Evolutionary conservation across 2,329 filamentous ascomycete species (phyloP).

Genomic region (Trichothecium roseum): DNA sequence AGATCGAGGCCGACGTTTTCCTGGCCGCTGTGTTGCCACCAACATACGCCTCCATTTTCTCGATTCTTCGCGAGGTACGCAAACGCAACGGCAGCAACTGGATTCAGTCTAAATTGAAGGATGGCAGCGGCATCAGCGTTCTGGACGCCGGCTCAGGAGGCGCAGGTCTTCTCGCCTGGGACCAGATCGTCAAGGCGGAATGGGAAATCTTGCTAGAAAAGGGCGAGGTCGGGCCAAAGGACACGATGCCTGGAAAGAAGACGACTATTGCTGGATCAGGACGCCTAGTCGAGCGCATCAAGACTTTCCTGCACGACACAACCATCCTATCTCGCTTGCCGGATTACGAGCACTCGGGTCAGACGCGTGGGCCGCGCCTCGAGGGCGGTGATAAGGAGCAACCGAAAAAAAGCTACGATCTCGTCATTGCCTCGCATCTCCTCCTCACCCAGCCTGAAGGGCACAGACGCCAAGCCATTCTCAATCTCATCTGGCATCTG

Average conservation of each 20-base stretch:
- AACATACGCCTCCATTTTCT: conserved; percentile 57
- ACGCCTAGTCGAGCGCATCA: conserved; percentile 62
- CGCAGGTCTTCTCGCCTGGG: conserved; percentile 63
- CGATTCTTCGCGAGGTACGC: conserved; percentile 61
- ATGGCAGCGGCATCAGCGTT: conserved; percentile 50
- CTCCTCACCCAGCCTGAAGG: conserved; percentile 68
- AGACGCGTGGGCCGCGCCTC: conserved; percentile 47
- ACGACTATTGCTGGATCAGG: conserved; percentile 74
- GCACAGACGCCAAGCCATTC: conserved; percentile 63
- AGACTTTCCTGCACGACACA: conserved; percentile 72
- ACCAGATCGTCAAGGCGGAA: conserved; percentile 70
- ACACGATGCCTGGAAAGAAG: conserved; percentile 54
- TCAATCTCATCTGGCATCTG: conserved; percentile 85
- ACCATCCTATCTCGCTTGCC: conserved; percentile 89
- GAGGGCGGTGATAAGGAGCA: conserved; percentile 45
- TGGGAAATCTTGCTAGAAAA: conserved; percentile 59
- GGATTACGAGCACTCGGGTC: conserved; percentile 62
- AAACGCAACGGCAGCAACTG: conserved; percentile 62
- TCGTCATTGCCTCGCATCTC: conserved; percentile 82
- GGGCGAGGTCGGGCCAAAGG: conserved; percentile 26
- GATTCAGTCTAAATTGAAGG: conserved; percentile 52
- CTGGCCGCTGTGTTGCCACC: conserved; percentile 60
- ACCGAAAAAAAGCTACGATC: conserved; percentile 69
- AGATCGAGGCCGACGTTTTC: conserved; percentile 67
- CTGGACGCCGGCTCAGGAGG: conserved; percentile 69